Evolutionary conservation across 208 protist genomes (phyloP), one percentile per base, ranked within the genome.

Genomic region (Trypanosomatidae sp.): DNA sequence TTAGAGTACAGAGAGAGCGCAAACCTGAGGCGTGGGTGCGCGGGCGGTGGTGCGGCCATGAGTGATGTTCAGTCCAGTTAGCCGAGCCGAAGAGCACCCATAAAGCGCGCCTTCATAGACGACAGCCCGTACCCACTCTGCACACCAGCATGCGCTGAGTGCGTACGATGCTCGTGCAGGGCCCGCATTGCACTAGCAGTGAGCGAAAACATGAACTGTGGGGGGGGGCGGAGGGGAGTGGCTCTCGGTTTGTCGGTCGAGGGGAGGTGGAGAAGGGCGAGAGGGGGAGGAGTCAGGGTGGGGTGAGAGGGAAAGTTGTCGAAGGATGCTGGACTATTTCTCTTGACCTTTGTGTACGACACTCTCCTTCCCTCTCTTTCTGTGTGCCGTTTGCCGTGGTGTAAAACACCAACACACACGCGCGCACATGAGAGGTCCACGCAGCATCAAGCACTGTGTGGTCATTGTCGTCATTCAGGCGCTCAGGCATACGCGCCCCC

Each of bases 1-100:
- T 66, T 93, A 84, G 46, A 2, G 30, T 39, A 41, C 55, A 36
- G 33, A 49, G 64, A 36, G 33, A 41, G 49, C 12, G 33, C 13
- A 33, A 10, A n/a, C 44, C 17, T 41, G 62, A 17, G 19, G 41
- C 8, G 30, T 6, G 6, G 25, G 7, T 49, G 36, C 19, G 15
- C 13, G 9, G 47, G 3, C 13, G 53, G 28, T 15, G 12, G 13
- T 41, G 39, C 2, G 60, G 60, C 19, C 17, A 12, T 12, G 36
- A 22, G 19, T 12, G 6, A 25, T 65, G 60, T 8, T 41, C 39
- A 44, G 60, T 15, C 22, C 7, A 10, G 39, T 28, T 9, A 28
- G 17, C 60, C 33, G 2, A 44, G 6, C 19, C 2, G 8, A 30
- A 46, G 60, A 44, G 28, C 36, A 39, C 36, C 36, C 36, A 39